These are phyloP conservation scores for Backusella tarrabulga DNA, from an alignment of 192 early-diverging fungal species.

Conservation along the genomic window DNA sequence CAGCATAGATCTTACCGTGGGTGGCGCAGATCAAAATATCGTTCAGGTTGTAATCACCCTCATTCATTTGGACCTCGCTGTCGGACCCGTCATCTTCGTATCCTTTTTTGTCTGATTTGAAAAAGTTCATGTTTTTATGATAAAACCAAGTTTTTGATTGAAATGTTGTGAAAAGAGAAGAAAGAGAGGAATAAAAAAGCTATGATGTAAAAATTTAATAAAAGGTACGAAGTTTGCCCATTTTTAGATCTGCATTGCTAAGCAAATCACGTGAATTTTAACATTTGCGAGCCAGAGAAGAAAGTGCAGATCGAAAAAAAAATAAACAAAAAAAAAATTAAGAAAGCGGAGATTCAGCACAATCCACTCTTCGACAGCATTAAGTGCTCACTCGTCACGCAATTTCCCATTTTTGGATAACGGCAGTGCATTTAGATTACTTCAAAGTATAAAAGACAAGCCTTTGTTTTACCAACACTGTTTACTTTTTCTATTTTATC, in stretches of 20 bases:
- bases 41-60: background rate
- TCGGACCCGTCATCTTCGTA: background rate
- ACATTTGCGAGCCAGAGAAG: no score
- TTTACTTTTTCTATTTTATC: background rate
- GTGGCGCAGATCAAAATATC: constrained; percentile 5
- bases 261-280: background rate
- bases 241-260: background rate
- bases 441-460: constrained; percentile 4
- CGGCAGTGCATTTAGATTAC: background rate
- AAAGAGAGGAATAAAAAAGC: background rate
- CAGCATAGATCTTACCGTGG: background rate
- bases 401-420: background rate
- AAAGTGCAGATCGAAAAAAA: background rate
- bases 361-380: background rate
- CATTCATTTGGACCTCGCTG: background rate
- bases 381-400: background rate
- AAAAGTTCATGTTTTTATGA: background rate
- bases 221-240: background rate
- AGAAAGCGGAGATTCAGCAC: background rate
- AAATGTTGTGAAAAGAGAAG: background rate
- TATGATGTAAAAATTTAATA: background rate
- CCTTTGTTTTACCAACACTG: background rate
- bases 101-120: background rate
- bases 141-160: background rate
- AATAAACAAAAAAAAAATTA: background rate